A percentile compares a stretch with the other conserved stretches of the same genome.
Conservation (phyloP, 768 basidiomycete species). For the Infundibulicybe gibba region DNA sequence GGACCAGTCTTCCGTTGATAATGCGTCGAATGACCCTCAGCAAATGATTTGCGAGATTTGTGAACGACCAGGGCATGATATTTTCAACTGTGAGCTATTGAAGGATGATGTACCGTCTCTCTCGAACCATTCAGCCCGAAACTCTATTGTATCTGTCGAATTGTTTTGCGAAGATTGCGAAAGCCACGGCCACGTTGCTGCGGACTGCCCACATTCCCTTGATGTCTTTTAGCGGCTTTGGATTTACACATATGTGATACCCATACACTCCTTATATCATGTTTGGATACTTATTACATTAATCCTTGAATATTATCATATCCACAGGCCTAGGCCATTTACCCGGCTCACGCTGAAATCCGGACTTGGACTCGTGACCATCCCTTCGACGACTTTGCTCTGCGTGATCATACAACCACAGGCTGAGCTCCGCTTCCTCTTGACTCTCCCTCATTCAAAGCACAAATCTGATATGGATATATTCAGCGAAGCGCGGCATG, state of each 20-base stretch:
- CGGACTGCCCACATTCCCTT: constrained; percentile 79
- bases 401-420: too few species aligned
- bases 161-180: constrained; percentile 85
- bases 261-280: background rate
- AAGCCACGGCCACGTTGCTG: constrained; percentile 68
- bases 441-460: too few species aligned
- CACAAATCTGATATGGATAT: too few species aligned
- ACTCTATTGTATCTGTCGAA: constrained; percentile 16
- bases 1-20: constrained; percentile 18
- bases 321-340: constrained; percentile 34
- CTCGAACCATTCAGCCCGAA: constrained; percentile 10
- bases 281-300: background rate
- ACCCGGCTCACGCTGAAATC: constrained; percentile 1
- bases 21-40: constrained; percentile 16
- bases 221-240: constrained; percentile 71
- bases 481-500: too few species aligned
- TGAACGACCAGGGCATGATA: constrained; percentile 81
- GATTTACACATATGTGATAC: constrained; percentile 10
- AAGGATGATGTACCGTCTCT: constrained; percentile 44
- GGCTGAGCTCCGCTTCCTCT: too few species aligned
- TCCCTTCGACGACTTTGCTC: too few species aligned
- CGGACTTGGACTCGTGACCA: too few species aligned
- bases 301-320: constrained; percentile 9
- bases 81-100: constrained; percentile 78
- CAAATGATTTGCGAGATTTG: constrained; percentile 79